Base-by-base conservation (phyloP, 768 basidiomycete genomes). In the Tremella yokohamensis region DNA sequence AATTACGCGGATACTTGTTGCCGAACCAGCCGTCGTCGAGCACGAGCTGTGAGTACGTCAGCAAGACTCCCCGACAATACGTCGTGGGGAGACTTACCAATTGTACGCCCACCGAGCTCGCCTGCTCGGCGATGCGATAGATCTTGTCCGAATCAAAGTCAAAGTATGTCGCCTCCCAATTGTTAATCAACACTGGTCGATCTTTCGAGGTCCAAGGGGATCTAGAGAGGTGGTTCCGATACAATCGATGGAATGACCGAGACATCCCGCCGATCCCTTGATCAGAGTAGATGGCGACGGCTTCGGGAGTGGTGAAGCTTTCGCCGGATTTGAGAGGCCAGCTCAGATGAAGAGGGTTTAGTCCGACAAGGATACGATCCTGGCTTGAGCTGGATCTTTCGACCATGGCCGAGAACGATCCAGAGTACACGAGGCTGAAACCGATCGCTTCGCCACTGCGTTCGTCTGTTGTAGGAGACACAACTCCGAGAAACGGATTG, bases 21-120 rank as follows among this genome's bases (percentile, higher is more conserved):
- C 69, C 69, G 52, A 70, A 70, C 69, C 69, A 70, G 6, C 69
- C 69, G 39, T 70, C 69, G 44, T 70, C 69, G 63, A 70, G 52
- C 18, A 70, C 69, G 44, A 70, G 65, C 19, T 68, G 54, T 4
- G 4, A 4, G 4, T 34, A 11, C 29, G 29, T 34, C 29, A 34
- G 29, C 29, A 11, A 34, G 29, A 34, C 29, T 4, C 6, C 29
- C 11, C 6, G 29, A 34, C 6, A 34, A 11, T 34, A 11, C 6
- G 29, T 34, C 29, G 11, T 4, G 4, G 29, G 29, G 29, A 34
- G 11, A 34, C 29, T 34, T 34, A 34, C 29, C 4, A 34, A 11
- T 52, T 65, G 59, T 2, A 65, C 60, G 7, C 69, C 69, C 12
- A 65, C 39, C 13, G 59, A 53, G 9, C 59, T 42, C 1, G 63